These are phyloP conservation scores for Xylaria nigripes DNA, from an alignment of 495 filamentous ascomycete genomes.

Conservation along the genomic window DNA sequence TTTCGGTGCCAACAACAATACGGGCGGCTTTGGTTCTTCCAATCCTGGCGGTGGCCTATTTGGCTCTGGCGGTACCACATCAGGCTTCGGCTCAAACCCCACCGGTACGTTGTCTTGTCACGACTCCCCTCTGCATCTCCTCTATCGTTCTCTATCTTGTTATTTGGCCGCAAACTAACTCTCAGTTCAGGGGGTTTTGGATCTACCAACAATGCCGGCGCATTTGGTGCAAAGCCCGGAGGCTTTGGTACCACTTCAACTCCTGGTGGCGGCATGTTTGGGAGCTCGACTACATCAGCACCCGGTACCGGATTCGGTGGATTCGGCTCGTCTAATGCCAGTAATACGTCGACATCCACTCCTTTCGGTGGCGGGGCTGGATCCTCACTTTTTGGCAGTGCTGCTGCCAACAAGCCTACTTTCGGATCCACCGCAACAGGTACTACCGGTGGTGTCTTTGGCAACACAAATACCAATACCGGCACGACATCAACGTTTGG, in stretches of 20 bases:
- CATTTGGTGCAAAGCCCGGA: constrained; percentile 38
- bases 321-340: constrained; percentile 41
- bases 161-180: constrained; percentile 11
- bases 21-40: constrained; percentile 19
- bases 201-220: constrained; percentile 33
- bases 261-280: constrained; percentile 21
- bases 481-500: constrained; percentile 38
- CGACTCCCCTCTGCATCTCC: neutral
- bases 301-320: constrained; percentile 27
- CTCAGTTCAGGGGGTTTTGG: constrained; percentile 25
- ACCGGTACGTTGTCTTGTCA: constrained; percentile 23
- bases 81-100: constrained; percentile 43
- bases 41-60: constrained; percentile 13
- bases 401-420: constrained; percentile 21
- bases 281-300: constrained; percentile 24
- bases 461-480: constrained; percentile 23
- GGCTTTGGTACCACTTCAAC: constrained; percentile 21
- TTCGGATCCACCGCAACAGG: constrained; percentile 44
- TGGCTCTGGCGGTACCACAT: constrained; percentile 12
- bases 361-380: constrained; percentile 38
- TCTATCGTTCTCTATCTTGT: neutral
- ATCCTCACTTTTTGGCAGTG: constrained; percentile 32
- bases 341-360: constrained; percentile 35
- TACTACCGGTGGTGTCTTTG: constrained; percentile 43
- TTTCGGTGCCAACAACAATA: constrained; percentile 20